These are phyloP conservation scores for Acanthamoeba sp. DNA, from an alignment of 208 protist species.

Conservation along the genomic window DNA sequence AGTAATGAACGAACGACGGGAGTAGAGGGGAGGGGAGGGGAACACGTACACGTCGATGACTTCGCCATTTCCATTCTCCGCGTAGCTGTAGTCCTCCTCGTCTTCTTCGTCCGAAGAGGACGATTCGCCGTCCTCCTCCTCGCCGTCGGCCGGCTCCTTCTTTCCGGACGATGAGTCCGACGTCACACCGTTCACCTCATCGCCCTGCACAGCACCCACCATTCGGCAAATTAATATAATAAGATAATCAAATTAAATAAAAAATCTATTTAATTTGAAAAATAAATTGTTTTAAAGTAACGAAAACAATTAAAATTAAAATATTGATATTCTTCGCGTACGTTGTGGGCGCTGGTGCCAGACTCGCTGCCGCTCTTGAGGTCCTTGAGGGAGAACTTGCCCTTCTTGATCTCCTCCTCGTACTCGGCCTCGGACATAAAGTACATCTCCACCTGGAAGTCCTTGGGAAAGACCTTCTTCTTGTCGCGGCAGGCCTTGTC, in stretches of 20 bases:
- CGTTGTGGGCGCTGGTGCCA: neutral
- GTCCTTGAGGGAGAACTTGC: slow-evolving; percentile 39
- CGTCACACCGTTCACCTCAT: neutral
- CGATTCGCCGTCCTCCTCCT: neutral
- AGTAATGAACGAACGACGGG: no score
- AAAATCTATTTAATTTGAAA: no score
- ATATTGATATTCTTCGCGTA: neutral
- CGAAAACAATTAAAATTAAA: no score
- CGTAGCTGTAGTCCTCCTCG: slow-evolving; percentile 8
- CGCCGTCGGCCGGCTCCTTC: neutral
- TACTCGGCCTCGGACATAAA: slow-evolving; percentile 56
- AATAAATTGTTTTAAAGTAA: neutral
- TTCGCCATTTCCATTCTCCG: neutral
- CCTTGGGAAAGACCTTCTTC: slow-evolving; percentile 35
- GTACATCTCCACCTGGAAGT: slow-evolving; percentile 61
- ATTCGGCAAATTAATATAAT: neutral
- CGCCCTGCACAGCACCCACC: neutral
- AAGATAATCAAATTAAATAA: no score
- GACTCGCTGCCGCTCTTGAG: neutral
- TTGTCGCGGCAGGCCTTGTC: slow-evolving; percentile 65
- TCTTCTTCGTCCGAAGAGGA: neutral
- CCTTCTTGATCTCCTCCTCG: slow-evolving; percentile 40
- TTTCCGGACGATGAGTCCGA: neutral
- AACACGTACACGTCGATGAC: slow-evolving; percentile 9
- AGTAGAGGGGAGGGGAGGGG: neutral